phyloP scores from a whole-genome alignment of 331 rosid species.

The Pyracantha coccinea region DNA sequence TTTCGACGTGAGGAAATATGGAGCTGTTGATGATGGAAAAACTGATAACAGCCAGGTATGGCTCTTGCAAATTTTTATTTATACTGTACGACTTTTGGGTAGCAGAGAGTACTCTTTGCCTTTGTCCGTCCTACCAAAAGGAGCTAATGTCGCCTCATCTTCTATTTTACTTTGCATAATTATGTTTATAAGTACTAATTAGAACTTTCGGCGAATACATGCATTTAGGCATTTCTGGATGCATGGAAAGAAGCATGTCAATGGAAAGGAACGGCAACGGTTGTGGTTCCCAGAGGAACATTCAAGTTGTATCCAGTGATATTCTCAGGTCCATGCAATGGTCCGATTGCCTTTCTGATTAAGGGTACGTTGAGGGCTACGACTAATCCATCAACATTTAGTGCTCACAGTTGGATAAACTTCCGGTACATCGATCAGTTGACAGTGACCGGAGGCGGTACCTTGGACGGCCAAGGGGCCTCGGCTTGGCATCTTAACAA shows the following conservation, averaged over 20 bases:
- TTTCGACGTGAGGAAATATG: conserved; percentile 26
- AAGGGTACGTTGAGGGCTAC: conserved; percentile 22
- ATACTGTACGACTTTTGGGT: not conserved
- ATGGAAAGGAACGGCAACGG: conserved; percentile 26
- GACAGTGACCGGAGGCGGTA: conserved; percentile 32
- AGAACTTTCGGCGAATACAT: not conserved
- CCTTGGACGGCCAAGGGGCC: conserved; percentile 32
- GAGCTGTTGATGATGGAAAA: conserved; percentile 16
- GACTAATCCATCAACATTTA: conserved; percentile 4
- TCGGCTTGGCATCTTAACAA: conserved; percentile 28
- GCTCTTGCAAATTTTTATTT: too few relatives aligned
- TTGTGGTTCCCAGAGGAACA: conserved; percentile 24
- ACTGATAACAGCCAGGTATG: conserved; percentile 29
- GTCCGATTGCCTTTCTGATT: conserved; percentile 18
- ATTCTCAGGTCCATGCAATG: conserved; percentile 34
- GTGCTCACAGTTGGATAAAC: conserved; percentile 15
- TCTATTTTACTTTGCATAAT: not conserved
- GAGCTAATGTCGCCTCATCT: not conserved
- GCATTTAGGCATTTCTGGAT: conserved; percentile 20
- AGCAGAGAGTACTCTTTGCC: not conserved
- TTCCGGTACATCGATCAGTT: conserved; percentile 25
- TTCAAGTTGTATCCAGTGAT: conserved; percentile 13
- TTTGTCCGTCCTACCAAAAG: not conserved
- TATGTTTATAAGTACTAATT: not conserved
- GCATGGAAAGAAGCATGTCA: conserved; percentile 33